Conservation (phyloP, 148 eudicot species). For the Camellia granthamiana region DNA sequence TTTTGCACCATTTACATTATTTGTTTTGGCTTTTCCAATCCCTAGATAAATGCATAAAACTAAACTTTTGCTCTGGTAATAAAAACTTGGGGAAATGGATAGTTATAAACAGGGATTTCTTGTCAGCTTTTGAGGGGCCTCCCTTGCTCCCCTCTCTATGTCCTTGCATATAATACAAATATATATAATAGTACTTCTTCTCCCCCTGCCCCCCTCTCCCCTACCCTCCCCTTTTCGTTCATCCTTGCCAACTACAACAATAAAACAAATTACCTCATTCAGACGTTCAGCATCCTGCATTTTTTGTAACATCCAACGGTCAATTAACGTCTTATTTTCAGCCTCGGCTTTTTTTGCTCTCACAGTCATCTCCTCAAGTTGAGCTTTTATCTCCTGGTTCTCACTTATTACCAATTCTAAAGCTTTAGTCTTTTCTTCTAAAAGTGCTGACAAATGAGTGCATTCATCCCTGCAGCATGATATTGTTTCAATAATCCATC, state of each 20-base stretch:
- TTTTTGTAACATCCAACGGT: conserved; percentile 90
- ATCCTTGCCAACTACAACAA: neutral
- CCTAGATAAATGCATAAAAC: too few relatives aligned
- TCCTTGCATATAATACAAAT: too few relatives aligned
- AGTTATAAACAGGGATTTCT: too few relatives aligned
- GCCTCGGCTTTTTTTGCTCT: conserved; percentile 68
- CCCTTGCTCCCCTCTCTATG: too few relatives aligned
- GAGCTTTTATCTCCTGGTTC: conserved; percentile 60
- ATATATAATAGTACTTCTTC: too few relatives aligned
- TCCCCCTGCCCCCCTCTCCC: too few relatives aligned
- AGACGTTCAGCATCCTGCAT: conserved; percentile 97
- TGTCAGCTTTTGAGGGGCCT: too few relatives aligned
- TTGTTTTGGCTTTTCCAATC: too few relatives aligned
- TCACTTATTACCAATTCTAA: conserved; percentile 67
- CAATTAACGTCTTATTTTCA: conserved; percentile 80
- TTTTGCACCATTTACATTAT: too few relatives aligned
- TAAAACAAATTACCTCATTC: conserved; percentile 61
- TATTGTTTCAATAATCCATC: neutral
- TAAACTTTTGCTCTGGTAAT: too few relatives aligned
- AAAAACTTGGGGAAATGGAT: too few relatives aligned
- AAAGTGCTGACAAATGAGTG: conserved; percentile 39
- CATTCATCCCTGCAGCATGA: conserved; percentile 71
- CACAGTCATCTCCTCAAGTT: conserved; percentile 55
- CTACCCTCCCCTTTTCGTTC: too few relatives aligned
- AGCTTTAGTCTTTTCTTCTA: conserved; percentile 77